Evolutionary conservation across 805 yeast genomes (phyloP), one percentile per base, ranked within the genome.

Genomic region (Saturnispora gosingensis): DNA sequence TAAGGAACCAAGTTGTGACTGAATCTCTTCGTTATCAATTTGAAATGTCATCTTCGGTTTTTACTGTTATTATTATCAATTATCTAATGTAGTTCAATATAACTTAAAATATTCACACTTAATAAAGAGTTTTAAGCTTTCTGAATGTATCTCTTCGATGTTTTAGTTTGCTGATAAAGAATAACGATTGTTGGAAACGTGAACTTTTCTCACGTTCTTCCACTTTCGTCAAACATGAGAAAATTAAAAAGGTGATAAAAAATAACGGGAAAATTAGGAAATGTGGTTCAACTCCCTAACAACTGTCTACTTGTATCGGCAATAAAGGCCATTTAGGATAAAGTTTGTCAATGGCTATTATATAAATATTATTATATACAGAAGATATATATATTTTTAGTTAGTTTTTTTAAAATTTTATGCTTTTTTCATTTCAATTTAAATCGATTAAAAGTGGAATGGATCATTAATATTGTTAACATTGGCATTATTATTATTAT

Each of bases 1-100:
- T 13, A 32, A 18, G 10, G 42, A n/a, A 3, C n/a, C 20, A 32
- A 48, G 43, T 32, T 40, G 39, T 13, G 25, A 16, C 15, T 48
- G 43, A 15, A 48, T 32, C 3, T 48, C 50, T 32, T 48, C 50
- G 46, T 43, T 35, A 34, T 48, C 50, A 27, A 48, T 28, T 10
- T 38, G 25, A 22, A 48, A 48, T 32, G 42, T 22, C 47, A 45
- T 45, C 35, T 43, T 48, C 43, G 46, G 6, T 40, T 5, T 35
- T 28, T 13, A 49, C 48, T 48, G 48, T 30, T 48, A 35, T 22
- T 27, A 28, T 34, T 44, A 30, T 30, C 34, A 30, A 30, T 30
- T 30, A 30, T 13, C 15, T 13, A 30, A 30, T 30, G 6, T 30
- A 30, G 28, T 13, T 30, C 34, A 30, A 30, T 30, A 30, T 13